Conservation (phyloP, 768 basidiomycete genomes). For the Naganishia onofrii region DNA sequence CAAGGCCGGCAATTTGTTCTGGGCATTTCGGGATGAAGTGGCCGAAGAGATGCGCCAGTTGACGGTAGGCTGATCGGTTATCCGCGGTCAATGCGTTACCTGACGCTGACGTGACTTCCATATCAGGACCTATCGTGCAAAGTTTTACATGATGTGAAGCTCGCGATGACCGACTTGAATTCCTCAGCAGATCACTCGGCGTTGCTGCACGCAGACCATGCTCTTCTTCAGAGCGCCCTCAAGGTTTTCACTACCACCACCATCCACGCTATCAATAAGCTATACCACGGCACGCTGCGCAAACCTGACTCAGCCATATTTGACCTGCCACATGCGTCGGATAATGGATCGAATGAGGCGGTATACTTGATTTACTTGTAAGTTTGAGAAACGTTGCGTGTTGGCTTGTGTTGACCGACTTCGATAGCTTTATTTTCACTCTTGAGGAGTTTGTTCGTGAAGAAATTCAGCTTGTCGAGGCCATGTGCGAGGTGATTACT, state of each 20-base stretch:
- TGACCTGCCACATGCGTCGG: neutral
- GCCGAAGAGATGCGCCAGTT: conserved; percentile 45
- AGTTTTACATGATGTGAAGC: conserved; percentile 23
- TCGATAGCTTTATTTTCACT: conserved; percentile 89
- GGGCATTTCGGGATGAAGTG: conserved; percentile 46
- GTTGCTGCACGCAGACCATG: conserved; percentile 17
- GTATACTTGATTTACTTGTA: conserved; percentile 90
- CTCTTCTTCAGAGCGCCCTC: conserved; percentile 40
- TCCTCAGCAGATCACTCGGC: conserved; percentile 23
- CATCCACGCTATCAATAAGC: conserved; percentile 37
- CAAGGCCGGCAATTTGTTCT: conserved; percentile 44
- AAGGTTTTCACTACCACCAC: conserved; percentile 42
- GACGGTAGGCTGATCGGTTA: conserved; percentile 37
- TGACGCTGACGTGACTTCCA: neutral
- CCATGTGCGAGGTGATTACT: conserved; percentile 66
- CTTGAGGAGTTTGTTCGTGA: conserved; percentile 90
- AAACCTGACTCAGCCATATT: neutral
- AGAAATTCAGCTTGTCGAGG: conserved; percentile 73
- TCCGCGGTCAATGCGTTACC: neutral
- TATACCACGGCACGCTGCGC: conserved; percentile 29
- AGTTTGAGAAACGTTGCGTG: conserved; percentile 45
- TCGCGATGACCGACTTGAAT: conserved; percentile 28
- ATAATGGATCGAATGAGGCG: conserved; percentile 62
- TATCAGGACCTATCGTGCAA: conserved; percentile 5
- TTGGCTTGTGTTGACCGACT: neutral